Evolutionary conservation across 305 asterid species (phyloP).

Genomic region (Ruellia speciosa): DNA sequence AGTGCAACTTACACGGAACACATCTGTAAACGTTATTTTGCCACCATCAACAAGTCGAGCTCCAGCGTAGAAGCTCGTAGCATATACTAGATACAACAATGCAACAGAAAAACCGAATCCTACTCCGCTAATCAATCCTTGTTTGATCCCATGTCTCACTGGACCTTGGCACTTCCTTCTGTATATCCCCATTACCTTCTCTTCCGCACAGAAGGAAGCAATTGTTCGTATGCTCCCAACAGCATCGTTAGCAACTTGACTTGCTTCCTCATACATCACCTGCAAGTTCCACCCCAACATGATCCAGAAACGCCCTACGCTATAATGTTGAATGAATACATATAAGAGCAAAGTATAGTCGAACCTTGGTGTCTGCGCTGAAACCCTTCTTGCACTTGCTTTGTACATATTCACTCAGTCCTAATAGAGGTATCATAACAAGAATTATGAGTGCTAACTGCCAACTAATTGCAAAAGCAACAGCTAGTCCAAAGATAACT

Average conservation of each 20-base stretch:
- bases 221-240: conserved; percentile 79
- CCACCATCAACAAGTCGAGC: conserved; percentile 66
- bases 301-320: conserved; percentile 3
- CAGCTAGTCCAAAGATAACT: conserved; percentile 45
- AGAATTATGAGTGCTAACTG: conserved; percentile 76
- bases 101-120: conserved; percentile 60
- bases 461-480: conserved; percentile 84
- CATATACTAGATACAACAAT: conserved; percentile 55
- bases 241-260: conserved; percentile 84
- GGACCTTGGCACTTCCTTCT: conserved; percentile 69
- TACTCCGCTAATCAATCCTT: conserved; percentile 62
- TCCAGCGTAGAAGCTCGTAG: conserved; percentile 75
- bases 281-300: conserved; percentile 21
- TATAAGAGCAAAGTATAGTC: too few relatives aligned
- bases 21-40: conserved; percentile 51
- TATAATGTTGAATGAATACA: too few relatives aligned
- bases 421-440: conserved; percentile 68
- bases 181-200: conserved; percentile 66
- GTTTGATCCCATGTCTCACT: conserved; percentile 46
- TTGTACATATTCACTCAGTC: conserved; percentile 60
- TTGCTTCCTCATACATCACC: conserved; percentile 82
- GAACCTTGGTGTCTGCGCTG: conserved; percentile 93
- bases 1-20: conserved; percentile 51
- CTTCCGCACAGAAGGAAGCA: conserved; percentile 86
- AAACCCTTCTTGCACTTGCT: conserved; percentile 72